Evolutionary conservation across 2,329 filamentous ascomycete genomes (phyloP).

Genomic region (Colletotrichum sp.): DNA sequence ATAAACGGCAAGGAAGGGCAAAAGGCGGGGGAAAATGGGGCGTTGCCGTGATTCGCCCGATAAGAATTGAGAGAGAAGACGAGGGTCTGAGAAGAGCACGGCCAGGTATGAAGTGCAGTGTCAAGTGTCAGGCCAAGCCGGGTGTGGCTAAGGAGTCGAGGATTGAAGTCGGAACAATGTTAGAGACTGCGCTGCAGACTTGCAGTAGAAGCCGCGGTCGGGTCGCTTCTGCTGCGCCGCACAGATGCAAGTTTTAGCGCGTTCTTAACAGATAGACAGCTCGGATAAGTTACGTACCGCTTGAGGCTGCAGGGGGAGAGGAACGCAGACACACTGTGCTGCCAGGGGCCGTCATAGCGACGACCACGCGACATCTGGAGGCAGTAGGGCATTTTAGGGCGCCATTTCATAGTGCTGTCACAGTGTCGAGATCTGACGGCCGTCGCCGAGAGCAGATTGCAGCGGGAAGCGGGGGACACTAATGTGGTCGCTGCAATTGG

Average conservation of each 20-base stretch:
- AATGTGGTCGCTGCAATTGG: neutral
- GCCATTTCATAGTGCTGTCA: neutral
- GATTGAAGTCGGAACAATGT: slow-evolving; percentile 17
- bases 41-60: neutral
- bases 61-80: neutral
- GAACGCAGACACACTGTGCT: neutral
- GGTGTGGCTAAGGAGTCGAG: neutral
- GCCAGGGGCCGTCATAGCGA: slow-evolving; percentile 5
- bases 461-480: slow-evolving; percentile 11
- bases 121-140: neutral
- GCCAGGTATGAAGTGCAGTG: neutral
- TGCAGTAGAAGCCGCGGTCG: neutral
- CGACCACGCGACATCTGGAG: neutral
- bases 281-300: neutral
- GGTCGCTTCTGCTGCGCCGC: slow-evolving; percentile 13
- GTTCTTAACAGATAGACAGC: neutral
- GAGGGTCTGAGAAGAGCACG: neutral
- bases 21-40: neutral
- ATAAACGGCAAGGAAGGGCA: neutral
- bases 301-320: neutral
- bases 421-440: neutral
- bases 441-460: neutral
- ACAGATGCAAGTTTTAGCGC: slow-evolving; percentile 18
- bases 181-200: neutral
- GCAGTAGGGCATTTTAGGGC: neutral